Evolutionary conservation across 2,329 filamentous ascomycete species (phyloP).

Genomic region (Paracamarosporium sp.): DNA sequence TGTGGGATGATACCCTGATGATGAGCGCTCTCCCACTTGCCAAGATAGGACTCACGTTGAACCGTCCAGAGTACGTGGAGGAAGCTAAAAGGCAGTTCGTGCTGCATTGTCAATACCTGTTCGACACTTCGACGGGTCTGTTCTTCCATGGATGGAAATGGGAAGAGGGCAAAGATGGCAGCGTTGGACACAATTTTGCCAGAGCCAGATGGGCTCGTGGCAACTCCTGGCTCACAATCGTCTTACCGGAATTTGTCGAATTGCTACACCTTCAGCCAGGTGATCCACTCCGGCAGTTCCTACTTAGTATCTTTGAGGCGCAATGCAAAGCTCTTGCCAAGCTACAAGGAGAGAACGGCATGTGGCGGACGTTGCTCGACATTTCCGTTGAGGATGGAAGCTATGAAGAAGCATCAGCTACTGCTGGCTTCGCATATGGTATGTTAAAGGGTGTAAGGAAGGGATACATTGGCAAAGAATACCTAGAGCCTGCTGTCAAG

Average conservation of each 20-base stretch:
- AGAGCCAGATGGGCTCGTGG: conserved; percentile 64
- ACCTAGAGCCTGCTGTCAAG: conserved; percentile 66
- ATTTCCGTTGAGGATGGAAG: conserved; percentile 70
- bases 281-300: conserved; percentile 67
- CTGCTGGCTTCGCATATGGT: conserved; percentile 81
- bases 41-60: conserved; percentile 76
- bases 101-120: conserved; percentile 79
- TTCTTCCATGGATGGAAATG: conserved; percentile 88
- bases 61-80: conserved; percentile 74
- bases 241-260: conserved; percentile 82
- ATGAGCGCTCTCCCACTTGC: conserved; percentile 84
- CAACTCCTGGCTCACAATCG: conserved; percentile 81
- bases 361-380: conserved; percentile 79
- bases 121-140: conserved; percentile 73
- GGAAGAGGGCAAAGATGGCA: conserved; percentile 61
- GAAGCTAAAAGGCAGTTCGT: conserved; percentile 82
- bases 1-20: conserved; percentile 89
- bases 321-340: conserved; percentile 70
- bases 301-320: conserved; percentile 69
- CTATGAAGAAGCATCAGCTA: conserved; percentile 78
- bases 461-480: conserved; percentile 70
- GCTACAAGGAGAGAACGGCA: conserved; percentile 67
- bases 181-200: conserved; percentile 63
- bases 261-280: conserved; percentile 65
- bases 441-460: conserved; percentile 76